Conservation (phyloP, 192 early-diverging fungal species). For the Backusella mclennaniae region DNA sequence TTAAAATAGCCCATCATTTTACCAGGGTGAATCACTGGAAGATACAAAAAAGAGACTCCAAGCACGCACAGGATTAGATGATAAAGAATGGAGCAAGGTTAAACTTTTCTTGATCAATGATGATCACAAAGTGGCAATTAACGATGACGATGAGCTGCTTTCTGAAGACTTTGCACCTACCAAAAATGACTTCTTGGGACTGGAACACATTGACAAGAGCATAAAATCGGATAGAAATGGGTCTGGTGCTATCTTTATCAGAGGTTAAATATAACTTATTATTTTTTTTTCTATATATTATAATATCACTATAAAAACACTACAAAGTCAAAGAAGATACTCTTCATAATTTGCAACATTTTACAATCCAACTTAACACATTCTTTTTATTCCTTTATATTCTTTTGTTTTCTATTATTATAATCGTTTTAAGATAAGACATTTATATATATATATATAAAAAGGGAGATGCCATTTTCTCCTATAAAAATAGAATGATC, state of each 20-base stretch:
- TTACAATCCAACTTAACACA: background rate
- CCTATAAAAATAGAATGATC: background rate
- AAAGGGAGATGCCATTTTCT: background rate
- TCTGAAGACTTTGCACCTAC: slow-evolving; percentile 27
- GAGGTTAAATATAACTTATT: slow-evolving; percentile 22
- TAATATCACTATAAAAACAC: background rate
- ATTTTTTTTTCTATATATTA: slow-evolving; percentile 7
- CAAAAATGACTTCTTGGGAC: slow-evolving; percentile 39
- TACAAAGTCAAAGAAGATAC: background rate
- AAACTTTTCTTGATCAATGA: slow-evolving; percentile 50
- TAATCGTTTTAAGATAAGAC: background rate
- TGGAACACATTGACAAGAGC: slow-evolving; percentile 48
- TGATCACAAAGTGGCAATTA: background rate
- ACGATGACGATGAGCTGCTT: slow-evolving; percentile 23
- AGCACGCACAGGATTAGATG: slow-evolving; percentile 67
- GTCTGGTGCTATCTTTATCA: slow-evolving; percentile 25
- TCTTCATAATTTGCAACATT: background rate
- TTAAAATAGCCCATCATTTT: too few species aligned
- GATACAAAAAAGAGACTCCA: slow-evolving; percentile 76
- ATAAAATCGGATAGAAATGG: slow-evolving; percentile 12
- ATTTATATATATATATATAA: background rate
- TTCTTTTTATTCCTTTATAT: background rate
- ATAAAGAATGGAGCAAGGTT: slow-evolving; percentile 79
- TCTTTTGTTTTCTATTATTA: background rate
- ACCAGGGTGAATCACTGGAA: slow-evolving; percentile 62